Conservation (phyloP, 345 rosid genomes). For the Citrus reticulata region DNA sequence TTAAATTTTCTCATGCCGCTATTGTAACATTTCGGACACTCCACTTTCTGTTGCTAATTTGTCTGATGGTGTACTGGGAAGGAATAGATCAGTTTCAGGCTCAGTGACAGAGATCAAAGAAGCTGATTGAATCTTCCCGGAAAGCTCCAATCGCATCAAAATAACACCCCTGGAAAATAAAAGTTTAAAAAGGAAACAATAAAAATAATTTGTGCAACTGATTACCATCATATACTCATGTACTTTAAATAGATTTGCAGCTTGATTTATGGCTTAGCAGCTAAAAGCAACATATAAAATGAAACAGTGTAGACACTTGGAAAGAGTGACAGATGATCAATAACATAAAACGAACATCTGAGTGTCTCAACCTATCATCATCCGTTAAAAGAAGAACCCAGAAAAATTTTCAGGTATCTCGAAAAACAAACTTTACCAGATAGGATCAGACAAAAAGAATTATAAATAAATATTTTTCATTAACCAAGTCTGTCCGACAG, state of each 20-base stretch:
- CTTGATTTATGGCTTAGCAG: not conserved
- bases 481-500: not conserved
- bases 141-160: conserved; percentile 83
- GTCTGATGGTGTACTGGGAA: conserved; percentile 1
- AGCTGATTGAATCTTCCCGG: conserved; percentile 91
- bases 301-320: not conserved
- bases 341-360: not conserved
- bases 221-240: not conserved
- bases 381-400: not conserved
- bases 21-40: not conserved
- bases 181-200: not conserved
- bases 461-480: not conserved
- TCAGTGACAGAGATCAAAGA: conserved; percentile 73
- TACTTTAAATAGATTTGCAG: not conserved
- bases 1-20: not conserved
- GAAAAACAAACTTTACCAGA: not conserved
- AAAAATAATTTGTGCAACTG: not conserved
- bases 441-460: not conserved
- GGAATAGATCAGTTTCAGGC: conserved; percentile 35
- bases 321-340: not conserved
- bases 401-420: not conserved
- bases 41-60: not conserved
- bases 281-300: not conserved
- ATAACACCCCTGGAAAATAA: conserved; percentile 69
- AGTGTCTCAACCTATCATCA: not conserved